These are phyloP conservation scores for Coemansia sp. DNA, from an alignment of 192 early-diverging fungal genomes.

Conservation along the genomic window DNA sequence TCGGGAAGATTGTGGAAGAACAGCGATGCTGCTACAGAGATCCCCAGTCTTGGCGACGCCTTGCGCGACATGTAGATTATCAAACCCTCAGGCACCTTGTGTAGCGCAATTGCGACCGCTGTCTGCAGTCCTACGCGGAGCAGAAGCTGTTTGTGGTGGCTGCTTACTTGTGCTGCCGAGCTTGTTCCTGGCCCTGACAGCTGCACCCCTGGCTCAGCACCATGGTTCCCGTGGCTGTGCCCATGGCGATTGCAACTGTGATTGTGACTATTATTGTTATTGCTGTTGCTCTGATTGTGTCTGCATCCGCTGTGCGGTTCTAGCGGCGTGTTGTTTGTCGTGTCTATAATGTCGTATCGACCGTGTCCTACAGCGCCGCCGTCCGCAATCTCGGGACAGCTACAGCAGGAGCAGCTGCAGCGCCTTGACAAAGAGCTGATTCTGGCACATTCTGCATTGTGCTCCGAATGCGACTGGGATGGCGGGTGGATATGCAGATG, in stretches of 20 bases:
- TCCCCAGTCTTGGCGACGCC: constrained; percentile 44
- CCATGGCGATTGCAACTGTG: background rate
- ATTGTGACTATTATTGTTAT: background rate
- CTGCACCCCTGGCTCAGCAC: constrained; percentile 9
- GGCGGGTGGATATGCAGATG: constrained; percentile 29
- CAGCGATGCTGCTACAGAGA: constrained; percentile 42
- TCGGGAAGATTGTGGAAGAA: constrained; percentile 56
- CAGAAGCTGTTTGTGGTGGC: constrained; percentile 30
- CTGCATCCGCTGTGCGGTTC: background rate
- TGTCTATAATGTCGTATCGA: background rate
- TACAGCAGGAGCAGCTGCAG: background rate
- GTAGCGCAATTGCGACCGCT: constrained; percentile 49
- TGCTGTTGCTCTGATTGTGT: too few relatives aligned
- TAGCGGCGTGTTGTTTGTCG: background rate
- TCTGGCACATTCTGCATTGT: constrained; percentile 3
- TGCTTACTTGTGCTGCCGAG: constrained; percentile 36
- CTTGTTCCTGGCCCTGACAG: constrained; percentile 15
- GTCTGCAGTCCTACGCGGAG: constrained; percentile 49
- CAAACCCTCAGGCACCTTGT: constrained; percentile 56
- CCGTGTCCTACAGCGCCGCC: background rate
- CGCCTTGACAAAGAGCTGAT: background rate
- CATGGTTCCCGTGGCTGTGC: constrained; percentile 17
- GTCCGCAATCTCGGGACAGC: background rate
- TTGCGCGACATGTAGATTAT: constrained; percentile 43
- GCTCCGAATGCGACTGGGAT: constrained; percentile 5